Conservation (phyloP, 306 rosid species). For the Begonia masoniana region DNA sequence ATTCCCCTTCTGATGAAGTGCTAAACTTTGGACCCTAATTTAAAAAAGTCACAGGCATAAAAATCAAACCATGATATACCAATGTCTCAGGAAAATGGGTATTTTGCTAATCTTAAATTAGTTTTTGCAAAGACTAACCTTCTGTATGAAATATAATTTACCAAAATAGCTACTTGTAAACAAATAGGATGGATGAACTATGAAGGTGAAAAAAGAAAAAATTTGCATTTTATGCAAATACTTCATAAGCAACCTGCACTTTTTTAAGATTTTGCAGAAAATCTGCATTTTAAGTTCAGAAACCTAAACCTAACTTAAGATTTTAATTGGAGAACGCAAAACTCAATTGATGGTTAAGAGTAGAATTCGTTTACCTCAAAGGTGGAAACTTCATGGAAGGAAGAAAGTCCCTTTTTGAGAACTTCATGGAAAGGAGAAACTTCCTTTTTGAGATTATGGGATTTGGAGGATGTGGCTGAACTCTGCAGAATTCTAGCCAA, state of each 20-base stretch:
- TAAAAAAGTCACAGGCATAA: background rate
- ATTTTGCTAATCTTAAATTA: background rate
- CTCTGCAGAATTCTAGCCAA: slow-evolving; percentile 57
- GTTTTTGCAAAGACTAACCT: background rate
- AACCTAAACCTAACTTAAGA: too few relatives aligned
- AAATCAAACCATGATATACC: background rate
- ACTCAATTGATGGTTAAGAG: too few relatives aligned
- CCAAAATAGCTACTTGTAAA: too few relatives aligned
- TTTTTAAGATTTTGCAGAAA: too few relatives aligned
- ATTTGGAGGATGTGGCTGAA: slow-evolving; percentile 33
- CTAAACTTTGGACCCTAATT: slow-evolving; percentile 41
- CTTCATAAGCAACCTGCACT: too few relatives aligned
- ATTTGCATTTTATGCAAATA: too few relatives aligned
- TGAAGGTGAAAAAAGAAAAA: too few relatives aligned
- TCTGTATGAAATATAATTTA: too few relatives aligned
- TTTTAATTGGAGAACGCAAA: too few relatives aligned
- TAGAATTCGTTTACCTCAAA: slow-evolving; percentile 26
- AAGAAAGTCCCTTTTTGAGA: slow-evolving; percentile 18
- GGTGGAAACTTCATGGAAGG: slow-evolving; percentile 14
- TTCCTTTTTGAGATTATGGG: slow-evolving; percentile 30
- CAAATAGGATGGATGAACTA: too few relatives aligned
- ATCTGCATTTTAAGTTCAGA: too few relatives aligned
- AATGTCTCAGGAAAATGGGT: background rate
- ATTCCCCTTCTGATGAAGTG: slow-evolving; percentile 54
- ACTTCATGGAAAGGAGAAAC: slow-evolving; percentile 11